Evolutionary conservation across 2,329 filamentous ascomycete species (phyloP), one percentile per base, ranked within the genome.

Genomic region (Geosmithia putterillii): DNA sequence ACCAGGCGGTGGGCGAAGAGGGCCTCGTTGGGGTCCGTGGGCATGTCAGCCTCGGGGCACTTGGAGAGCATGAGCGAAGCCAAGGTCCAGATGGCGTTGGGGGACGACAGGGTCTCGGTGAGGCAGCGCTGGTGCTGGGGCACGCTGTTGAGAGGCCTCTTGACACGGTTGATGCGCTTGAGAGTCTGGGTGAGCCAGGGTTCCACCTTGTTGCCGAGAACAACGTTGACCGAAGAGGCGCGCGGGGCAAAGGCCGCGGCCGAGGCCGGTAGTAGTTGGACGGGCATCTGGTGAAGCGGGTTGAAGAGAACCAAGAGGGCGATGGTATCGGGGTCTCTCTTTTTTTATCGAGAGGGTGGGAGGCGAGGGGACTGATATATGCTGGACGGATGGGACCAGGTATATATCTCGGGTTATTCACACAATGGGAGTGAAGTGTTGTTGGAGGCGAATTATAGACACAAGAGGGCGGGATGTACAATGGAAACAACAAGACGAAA

Each of bases 131-230:
- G 88, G 69, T 96, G 92, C 64, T 98, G 92, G 45, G 86, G 82
- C 41, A 95, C 86, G 63, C 86, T 95, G 76, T 98, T 98, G 65
- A 96, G 77, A 48, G 92, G 90, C 55, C 92, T 85, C 77, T 96
- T 98, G 56, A 95, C 81, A 53, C 85, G 79, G 74, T 95, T 96
- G 69, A 95, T 88, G 63, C 92, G 82, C 76, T 96, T 96, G 57
- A 98, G 74, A 10, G 89, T 95, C 60, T 89, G 86, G 32, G 92
- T 98, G 65, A 96, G 76, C 92, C 92, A 98, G 47, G 88, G 85
- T 69, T 95, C 89, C 57, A 94, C 80, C 70, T 92, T 94, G 61
- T 83, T 83, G 58, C 82, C 85, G 56, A 98, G 73, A 47, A 98
- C 92, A 53, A 98, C 86, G 61, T 94, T 96, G 63, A 94, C 90